Evolutionary conservation across 805 yeast genomes (phyloP).

Genomic region (Ogataea neopini): DNA sequence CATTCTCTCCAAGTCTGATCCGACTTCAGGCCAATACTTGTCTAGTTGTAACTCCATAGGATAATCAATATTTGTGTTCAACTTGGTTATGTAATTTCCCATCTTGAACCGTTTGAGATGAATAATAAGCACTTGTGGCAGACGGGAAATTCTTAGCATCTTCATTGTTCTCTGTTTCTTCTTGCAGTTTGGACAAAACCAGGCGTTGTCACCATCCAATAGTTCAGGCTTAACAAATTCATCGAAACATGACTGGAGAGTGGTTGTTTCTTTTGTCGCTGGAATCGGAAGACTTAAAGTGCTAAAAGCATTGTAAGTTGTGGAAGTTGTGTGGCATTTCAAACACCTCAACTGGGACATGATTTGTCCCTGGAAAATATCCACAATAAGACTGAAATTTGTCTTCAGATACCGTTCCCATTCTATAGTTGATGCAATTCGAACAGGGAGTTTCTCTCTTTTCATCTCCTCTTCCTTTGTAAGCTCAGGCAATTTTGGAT

Average conservation of each 20-base stretch:
- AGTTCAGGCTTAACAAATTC: constrained; percentile 76
- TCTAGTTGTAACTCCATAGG: constrained; percentile 61
- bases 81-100: constrained; percentile 52
- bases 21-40: constrained; percentile 65
- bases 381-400: constrained; percentile 78
- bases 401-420: constrained; percentile 87
- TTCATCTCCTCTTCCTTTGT: constrained; percentile 69
- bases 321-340: constrained; percentile 72
- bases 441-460: constrained; percentile 70
- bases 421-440: constrained; percentile 83
- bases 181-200: constrained; percentile 83
- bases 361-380: constrained; percentile 86
- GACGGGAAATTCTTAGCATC: constrained; percentile 67
- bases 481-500: constrained; percentile 55
- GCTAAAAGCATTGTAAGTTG: constrained; percentile 83
- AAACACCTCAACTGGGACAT: constrained; percentile 75
- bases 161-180: constrained; percentile 64
- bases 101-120: constrained; percentile 81
- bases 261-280: constrained; percentile 31
- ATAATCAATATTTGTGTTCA: constrained; percentile 65
- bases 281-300: constrained; percentile 82
- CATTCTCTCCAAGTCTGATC: constrained; percentile 44
- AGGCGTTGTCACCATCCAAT: constrained; percentile 74
- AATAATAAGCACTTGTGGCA: constrained; percentile 77
- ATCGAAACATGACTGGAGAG: constrained; percentile 66